Conservation (phyloP, 495 filamentous ascomycete genomes). For the Tuber microsphaerosporum region DNA sequence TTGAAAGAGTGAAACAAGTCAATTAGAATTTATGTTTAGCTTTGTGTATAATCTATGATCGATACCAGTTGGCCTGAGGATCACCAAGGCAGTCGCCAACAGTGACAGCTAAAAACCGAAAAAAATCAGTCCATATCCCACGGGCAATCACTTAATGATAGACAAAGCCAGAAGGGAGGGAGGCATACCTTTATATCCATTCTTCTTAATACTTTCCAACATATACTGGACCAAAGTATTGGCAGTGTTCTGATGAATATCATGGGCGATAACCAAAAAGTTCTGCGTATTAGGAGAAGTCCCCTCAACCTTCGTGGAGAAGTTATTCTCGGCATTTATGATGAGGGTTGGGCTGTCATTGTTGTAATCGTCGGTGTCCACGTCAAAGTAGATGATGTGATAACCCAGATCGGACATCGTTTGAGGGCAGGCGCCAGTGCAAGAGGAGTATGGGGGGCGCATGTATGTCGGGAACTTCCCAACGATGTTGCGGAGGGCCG, state of each 20-base stretch:
- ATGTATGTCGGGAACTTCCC: slow-evolving; percentile 46
- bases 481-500: slow-evolving; percentile 37
- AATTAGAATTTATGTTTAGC: not conserved
- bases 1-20: not conserved
- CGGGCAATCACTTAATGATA: not conserved
- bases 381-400: slow-evolving; percentile 45
- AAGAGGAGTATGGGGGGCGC: slow-evolving; percentile 45
- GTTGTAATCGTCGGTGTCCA: slow-evolving; percentile 47
- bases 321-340: slow-evolving; percentile 30
- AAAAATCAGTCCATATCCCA: slow-evolving; percentile 13
- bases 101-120: slow-evolving; percentile 18
- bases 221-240: slow-evolving; percentile 12
- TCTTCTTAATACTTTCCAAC: slow-evolving; percentile 3
- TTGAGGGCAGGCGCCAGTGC: slow-evolving; percentile 34
- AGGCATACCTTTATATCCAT: slow-evolving; percentile 19
- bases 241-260: slow-evolving; percentile 22
- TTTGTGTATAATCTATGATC: slow-evolving; percentile 6
- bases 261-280: slow-evolving; percentile 31
- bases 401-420: slow-evolving; percentile 43
- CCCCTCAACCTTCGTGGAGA: slow-evolving; percentile 18
- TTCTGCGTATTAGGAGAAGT: not conserved
- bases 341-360: slow-evolving; percentile 33
- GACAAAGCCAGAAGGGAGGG: not conserved
- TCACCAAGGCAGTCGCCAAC: slow-evolving; percentile 33
- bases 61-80: slow-evolving; percentile 29